Conservation (phyloP, 2,329 filamentous ascomycete genomes). For the Aspergillus fumigatus region DNA sequence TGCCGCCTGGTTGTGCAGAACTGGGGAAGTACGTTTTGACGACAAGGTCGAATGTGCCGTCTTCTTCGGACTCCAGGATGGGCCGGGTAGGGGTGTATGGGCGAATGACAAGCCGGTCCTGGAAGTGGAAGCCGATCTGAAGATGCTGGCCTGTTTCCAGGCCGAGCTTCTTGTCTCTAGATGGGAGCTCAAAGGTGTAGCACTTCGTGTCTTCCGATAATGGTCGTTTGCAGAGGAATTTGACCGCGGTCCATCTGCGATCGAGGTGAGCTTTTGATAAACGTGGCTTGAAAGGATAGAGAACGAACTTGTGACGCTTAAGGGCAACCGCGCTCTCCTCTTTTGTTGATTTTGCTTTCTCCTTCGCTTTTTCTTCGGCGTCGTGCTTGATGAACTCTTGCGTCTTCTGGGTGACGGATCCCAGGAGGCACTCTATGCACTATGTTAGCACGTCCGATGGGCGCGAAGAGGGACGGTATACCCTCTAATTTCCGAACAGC, state of each 20-base stretch:
- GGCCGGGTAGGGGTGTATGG: slow-evolving; percentile 50
- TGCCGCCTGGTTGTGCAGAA: slow-evolving; percentile 47
- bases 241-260: slow-evolving; percentile 44
- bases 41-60: slow-evolving; percentile 46
- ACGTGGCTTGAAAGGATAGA: not conserved
- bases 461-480: slow-evolving; percentile 37
- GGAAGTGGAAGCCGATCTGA: slow-evolving; percentile 50
- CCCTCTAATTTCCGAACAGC: slow-evolving; percentile 47
- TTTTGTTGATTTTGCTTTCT: slow-evolving; percentile 34
- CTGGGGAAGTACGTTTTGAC: slow-evolving; percentile 52
- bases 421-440: slow-evolving; percentile 47
- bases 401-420: slow-evolving; percentile 47
- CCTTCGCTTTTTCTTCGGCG: slow-evolving; percentile 38
- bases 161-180: slow-evolving; percentile 40
- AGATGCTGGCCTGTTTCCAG: slow-evolving; percentile 51
- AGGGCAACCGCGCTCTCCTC: slow-evolving; percentile 34
- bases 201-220: slow-evolving; percentile 38
- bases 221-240: slow-evolving; percentile 36
- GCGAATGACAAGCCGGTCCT: slow-evolving; percentile 48
- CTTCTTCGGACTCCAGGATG: slow-evolving; percentile 34
- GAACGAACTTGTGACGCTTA: slow-evolving; percentile 27
- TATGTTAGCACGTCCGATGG: slow-evolving; percentile 19
- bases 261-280: not conserved
- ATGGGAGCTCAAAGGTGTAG: slow-evolving; percentile 22
- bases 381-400: slow-evolving; percentile 45